Evolutionary conservation across 1,284 basidiomycete genomes (phyloP), one percentile per base, ranked within the genome.

Genomic region (Rhodotorula sp.): DNA sequence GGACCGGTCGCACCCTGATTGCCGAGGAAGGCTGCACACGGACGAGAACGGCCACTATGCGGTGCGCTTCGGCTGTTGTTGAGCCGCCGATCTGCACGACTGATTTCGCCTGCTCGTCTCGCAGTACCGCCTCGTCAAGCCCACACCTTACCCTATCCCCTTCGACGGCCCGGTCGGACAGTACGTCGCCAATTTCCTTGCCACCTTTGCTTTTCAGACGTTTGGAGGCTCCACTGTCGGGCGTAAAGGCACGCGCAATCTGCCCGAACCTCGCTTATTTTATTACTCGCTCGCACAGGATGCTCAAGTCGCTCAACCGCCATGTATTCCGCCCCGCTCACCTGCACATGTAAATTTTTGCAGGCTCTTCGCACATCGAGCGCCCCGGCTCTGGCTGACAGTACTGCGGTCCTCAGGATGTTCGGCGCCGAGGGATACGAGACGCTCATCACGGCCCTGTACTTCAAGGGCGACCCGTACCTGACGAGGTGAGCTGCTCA

Each of bases 391-490:
- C 40, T 44, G 10, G 40, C 40, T 44, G 40, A 44, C 16, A 11
- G 40, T 4, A 44, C 4, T 13, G 40, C 40, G 10, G 13, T 8
- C 16, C 13, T 7, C 40, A 44, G 66, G 68, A 70, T 70, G 68
- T 65, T 70, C 50, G 31, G 64, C 28, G 88, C 85, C 1, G 83
- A 85, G 11, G 90, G 90, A 31, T 91, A 84, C 78, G 87, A 87
- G 77, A 87, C 85, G 65, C 85, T 94, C 52, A 82, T 84, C 28
- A 92, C 91, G 0, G 86, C 90, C 2, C 78, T 92, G 18, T 94
- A 90, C 79, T 86, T 88, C 28, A 85, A 87, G 67, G 87, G 86
- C 24, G 89, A 91, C 74, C 79, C 82, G 6, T 91, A 85, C 74
- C 74, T 91, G 24, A 79, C 65, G 51, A 64, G 80, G 20, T 89